These are phyloP conservation scores for Myriangium duriaei DNA, from an alignment of 2,329 filamentous ascomycete genomes.

Conservation along the genomic window DNA sequence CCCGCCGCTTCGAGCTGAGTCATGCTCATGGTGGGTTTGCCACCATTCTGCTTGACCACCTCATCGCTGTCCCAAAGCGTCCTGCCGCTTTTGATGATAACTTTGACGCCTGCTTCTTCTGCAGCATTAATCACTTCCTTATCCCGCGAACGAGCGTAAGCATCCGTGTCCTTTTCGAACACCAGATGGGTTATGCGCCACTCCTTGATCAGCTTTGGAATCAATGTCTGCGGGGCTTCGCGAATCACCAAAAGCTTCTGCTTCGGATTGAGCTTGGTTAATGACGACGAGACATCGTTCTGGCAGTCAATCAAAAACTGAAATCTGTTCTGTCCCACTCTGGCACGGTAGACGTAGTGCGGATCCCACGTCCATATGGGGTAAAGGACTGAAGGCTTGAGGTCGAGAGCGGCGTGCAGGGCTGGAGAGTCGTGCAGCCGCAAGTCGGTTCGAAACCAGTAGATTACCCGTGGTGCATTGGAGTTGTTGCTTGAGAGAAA, in stretches of 20 bases:
- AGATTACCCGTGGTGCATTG: slow-evolving; percentile 45
- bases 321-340: slow-evolving; percentile 62
- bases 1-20: slow-evolving; percentile 51
- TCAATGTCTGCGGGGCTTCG: slow-evolving; percentile 57
- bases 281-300: slow-evolving; percentile 52
- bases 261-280: slow-evolving; percentile 56
- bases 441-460: slow-evolving; percentile 70
- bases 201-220: slow-evolving; percentile 59
- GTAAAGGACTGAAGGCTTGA: slow-evolving; percentile 56
- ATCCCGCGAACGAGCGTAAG: slow-evolving; percentile 56
- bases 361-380: slow-evolving; percentile 73
- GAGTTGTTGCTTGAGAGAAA: neutral
- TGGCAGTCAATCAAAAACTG: slow-evolving; percentile 67
- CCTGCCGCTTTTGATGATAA: slow-evolving; percentile 51
- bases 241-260: slow-evolving; percentile 61
- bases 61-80: slow-evolving; percentile 65
- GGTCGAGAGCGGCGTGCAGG: slow-evolving; percentile 56
- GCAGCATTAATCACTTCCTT: slow-evolving; percentile 46
- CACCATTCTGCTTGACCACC: slow-evolving; percentile 50
- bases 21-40: slow-evolving; percentile 65
- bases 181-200: slow-evolving; percentile 67
- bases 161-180: slow-evolving; percentile 68
- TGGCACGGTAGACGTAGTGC: slow-evolving; percentile 62
- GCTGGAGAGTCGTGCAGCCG: slow-evolving; percentile 67
- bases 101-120: slow-evolving; percentile 51